These are phyloP conservation scores for Crithidia mellificae DNA, from an alignment of 208 protist species.

Conservation along the genomic window DNA sequence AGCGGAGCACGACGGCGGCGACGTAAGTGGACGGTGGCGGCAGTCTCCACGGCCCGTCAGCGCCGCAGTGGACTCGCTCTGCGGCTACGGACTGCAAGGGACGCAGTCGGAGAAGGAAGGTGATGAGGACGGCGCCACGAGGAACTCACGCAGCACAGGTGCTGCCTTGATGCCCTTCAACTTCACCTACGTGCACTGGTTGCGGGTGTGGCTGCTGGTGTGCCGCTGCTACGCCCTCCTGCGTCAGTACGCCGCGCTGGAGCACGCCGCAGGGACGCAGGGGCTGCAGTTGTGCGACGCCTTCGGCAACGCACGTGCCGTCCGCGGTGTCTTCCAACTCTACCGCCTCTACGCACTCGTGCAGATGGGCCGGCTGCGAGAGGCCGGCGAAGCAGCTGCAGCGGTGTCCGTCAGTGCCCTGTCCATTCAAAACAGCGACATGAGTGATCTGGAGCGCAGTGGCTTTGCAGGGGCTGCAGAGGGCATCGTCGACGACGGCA, in stretches of 20 bases:
- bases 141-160: neutral
- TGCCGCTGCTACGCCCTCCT: conserved; percentile 31
- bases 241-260: conserved; percentile 24
- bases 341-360: conserved; percentile 30
- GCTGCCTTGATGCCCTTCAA: neutral
- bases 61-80: neutral
- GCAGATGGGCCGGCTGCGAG: conserved; percentile 30
- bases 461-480: neutral
- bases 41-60: neutral
- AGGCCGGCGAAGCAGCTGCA: conserved; percentile 11
- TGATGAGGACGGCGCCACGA: too few species aligned
- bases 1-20: neutral
- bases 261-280: conserved; percentile 24
- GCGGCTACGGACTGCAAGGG: conserved; percentile 7
- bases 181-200: conserved; percentile 24
- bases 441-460: too few species aligned
- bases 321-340: conserved; percentile 13
- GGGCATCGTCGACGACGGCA: conserved; percentile 20
- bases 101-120: too few species aligned
- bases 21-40: too few species aligned
- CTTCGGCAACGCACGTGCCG: conserved; percentile 11
- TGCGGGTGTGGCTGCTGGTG: conserved; percentile 30
- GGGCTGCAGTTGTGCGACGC: conserved; percentile 22
- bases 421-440: too few species aligned
- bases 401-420: neutral